phyloP scores from a whole-genome alignment of 352 stramenopile genomes.

The Phytophthora citrophthora region DNA sequence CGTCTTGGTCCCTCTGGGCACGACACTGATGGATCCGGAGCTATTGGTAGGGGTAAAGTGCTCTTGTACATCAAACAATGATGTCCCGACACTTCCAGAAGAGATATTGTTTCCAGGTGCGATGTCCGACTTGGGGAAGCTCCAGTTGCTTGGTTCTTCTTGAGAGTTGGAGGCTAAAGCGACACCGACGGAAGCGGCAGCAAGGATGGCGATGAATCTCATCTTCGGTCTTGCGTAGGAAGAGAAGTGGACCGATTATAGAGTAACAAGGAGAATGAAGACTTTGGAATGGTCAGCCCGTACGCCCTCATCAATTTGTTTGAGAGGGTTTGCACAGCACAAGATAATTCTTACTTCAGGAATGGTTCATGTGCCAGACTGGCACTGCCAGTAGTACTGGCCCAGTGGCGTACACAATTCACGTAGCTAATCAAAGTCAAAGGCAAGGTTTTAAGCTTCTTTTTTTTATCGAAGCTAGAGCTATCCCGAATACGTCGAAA shows the following conservation, averaged over 20 bases:
- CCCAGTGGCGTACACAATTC: too few species aligned
- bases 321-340: too few species aligned
- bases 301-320: too few species aligned
- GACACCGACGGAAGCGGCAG: not conserved
- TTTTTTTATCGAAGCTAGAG: too few species aligned
- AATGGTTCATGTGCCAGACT: too few species aligned
- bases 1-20: conserved; percentile 40
- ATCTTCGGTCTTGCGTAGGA: not conserved
- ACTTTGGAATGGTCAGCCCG: too few species aligned
- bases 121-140: not conserved
- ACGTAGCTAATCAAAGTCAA: too few species aligned
- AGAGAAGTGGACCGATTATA: not conserved
- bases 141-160: not conserved
- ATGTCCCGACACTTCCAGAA: conserved; percentile 21
- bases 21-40: conserved; percentile 1
- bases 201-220: not conserved
- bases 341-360: too few species aligned
- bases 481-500: too few species aligned
- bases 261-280: not conserved
- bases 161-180: not conserved
- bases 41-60: not conserved
- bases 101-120: conserved; percentile 33
- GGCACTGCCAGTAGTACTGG: too few species aligned
- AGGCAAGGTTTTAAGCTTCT: too few species aligned
- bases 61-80: not conserved